A percentile compares a stretch with the other conserved stretches of the same genome.
phyloP scores from a whole-genome alignment of 2,329 filamentous ascomycete genomes.

The Lachnellula arida region DNA sequence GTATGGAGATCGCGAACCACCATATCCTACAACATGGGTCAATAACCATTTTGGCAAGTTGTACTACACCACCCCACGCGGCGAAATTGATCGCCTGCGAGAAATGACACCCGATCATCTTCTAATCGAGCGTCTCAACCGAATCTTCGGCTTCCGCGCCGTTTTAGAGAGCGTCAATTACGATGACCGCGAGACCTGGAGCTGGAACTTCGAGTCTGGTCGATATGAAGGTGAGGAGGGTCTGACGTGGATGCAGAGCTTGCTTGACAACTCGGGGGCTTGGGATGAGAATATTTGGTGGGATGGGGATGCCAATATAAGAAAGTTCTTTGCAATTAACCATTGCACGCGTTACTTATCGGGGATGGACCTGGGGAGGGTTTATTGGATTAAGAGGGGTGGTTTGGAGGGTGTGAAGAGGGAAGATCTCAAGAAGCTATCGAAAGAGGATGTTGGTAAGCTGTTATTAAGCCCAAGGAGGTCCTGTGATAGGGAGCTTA shows the following conservation, averaged over 20 bases:
- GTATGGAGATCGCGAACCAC: background rate
- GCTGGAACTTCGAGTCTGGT: background rate
- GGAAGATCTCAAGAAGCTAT: background rate
- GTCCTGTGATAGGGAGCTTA: too few relatives aligned
- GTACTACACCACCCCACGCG: background rate
- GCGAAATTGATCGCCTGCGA: background rate
- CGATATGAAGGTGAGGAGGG: background rate
- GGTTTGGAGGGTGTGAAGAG: background rate
- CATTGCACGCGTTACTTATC: background rate
- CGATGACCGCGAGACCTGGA: background rate
- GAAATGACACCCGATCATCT: background rate
- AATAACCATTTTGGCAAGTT: background rate
- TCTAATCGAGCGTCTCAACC: background rate
- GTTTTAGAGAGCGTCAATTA: background rate
- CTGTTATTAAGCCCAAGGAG: background rate
- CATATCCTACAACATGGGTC: background rate
- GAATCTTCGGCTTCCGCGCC: background rate
- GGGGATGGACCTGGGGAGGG: background rate
- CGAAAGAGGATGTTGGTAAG: background rate
- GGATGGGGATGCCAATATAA: background rate
- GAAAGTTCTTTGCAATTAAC: background rate
- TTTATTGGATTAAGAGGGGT: background rate
- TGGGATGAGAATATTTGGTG: background rate
- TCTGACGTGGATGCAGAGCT: background rate
- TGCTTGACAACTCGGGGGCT: background rate